Evolutionary conservation across 2,329 filamentous ascomycete genomes (phyloP).

Genomic region (Aspergillus latus): DNA sequence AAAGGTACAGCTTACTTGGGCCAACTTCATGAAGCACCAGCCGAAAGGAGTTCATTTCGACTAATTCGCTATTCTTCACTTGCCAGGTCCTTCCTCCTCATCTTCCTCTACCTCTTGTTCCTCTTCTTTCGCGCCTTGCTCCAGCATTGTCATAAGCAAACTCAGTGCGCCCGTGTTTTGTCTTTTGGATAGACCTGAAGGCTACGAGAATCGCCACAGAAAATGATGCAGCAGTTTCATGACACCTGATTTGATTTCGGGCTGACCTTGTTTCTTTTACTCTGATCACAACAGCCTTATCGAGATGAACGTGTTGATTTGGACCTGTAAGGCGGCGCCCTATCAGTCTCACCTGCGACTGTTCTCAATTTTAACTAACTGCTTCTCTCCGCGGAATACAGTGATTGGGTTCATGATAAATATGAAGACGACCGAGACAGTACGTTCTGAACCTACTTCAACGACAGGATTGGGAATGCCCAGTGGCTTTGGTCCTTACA

Average conservation of each 20-base stretch:
- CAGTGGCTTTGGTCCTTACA: conserved; percentile 22
- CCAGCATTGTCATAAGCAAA: conserved; percentile 38
- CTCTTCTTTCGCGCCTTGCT: conserved; percentile 37
- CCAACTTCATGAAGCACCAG: background rate
- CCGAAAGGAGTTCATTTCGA: background rate
- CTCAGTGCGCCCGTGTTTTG: conserved; percentile 29
- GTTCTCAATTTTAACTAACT: conserved; percentile 1
- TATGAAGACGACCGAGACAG: conserved; percentile 70
- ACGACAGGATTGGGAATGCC: conserved; percentile 4
- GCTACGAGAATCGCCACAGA: conserved; percentile 27
- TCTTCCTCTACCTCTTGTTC: conserved; percentile 25
- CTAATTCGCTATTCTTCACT: conserved; percentile 5
- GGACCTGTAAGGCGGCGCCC: conserved; percentile 40
- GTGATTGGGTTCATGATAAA: conserved; percentile 93
- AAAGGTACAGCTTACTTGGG: conserved; percentile 64
- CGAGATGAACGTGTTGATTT: conserved; percentile 48
- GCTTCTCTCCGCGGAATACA: conserved; percentile 32
- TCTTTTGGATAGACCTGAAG: conserved; percentile 25
- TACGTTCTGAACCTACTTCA: conserved; percentile 29
- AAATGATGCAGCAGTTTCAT: conserved; percentile 32
- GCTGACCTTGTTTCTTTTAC: conserved; percentile 45
- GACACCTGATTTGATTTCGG: conserved; percentile 39
- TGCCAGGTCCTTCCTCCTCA: conserved; percentile 43
- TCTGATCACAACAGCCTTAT: conserved; percentile 44
- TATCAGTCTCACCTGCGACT: background rate